These are phyloP conservation scores for Westerdykella ornata DNA, from an alignment of 2,329 filamentous ascomycete genomes.

Conservation along the genomic window DNA sequence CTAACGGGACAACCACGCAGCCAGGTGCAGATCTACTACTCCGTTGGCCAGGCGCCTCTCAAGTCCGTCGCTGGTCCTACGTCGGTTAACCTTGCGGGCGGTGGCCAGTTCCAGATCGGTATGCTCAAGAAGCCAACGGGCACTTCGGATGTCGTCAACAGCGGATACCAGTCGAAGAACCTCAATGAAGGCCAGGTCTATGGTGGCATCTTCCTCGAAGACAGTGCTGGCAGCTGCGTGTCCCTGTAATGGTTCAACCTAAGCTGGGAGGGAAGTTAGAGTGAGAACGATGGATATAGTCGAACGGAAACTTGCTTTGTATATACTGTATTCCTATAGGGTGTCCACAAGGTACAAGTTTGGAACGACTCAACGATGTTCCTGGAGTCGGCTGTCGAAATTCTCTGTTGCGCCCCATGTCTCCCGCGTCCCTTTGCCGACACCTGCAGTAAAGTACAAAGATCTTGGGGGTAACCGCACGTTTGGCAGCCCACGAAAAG, in stretches of 20 bases:
- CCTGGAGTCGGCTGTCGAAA: no score
- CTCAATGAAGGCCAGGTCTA: slow-evolving; percentile 38
- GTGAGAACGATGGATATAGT: background rate
- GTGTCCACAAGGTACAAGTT: no score
- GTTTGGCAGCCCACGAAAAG: no score
- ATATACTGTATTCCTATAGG: no score
- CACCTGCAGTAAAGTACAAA: no score
- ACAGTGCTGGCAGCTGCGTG: slow-evolving; percentile 31
- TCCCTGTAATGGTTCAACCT: slow-evolving; percentile 15
- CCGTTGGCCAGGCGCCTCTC: slow-evolving; percentile 43
- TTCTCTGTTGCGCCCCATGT: no score
- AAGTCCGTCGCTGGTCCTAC: slow-evolving; percentile 43
- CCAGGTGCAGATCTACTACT: slow-evolving; percentile 54
- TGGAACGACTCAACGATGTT: no score
- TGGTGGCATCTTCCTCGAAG: slow-evolving; percentile 36
- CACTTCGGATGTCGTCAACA: slow-evolving; percentile 34
- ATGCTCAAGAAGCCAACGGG: slow-evolving; percentile 56
- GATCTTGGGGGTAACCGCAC: no score
- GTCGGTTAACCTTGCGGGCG: slow-evolving; percentile 49
- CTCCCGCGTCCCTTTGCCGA: no score
- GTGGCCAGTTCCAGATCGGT: slow-evolving; percentile 58
- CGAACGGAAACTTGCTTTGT: no score
- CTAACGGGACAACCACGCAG: slow-evolving; percentile 27
- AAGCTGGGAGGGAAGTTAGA: background rate
- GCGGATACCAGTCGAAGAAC: slow-evolving; percentile 30